Evolutionary conservation across 2,329 filamentous ascomycete genomes (phyloP).

Genomic region (Cladosporium sp.): DNA sequence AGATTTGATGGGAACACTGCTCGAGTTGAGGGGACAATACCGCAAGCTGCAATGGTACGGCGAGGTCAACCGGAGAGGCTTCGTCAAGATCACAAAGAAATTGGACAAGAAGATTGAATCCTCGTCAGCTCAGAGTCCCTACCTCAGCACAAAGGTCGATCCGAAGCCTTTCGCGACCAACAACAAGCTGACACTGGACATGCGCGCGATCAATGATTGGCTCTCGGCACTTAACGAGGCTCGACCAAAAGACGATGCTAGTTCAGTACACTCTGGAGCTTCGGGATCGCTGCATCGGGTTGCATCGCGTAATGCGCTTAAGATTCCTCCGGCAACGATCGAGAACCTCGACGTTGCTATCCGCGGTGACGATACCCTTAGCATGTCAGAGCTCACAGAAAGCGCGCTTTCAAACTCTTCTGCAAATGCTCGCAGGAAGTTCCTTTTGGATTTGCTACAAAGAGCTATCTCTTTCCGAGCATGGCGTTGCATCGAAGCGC

Average conservation of each 20-base stretch:
- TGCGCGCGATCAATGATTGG: constrained; percentile 82
- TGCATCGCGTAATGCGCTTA: constrained; percentile 69
- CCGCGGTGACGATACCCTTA: constrained; percentile 58
- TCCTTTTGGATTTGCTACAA: constrained; percentile 78
- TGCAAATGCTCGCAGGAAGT: constrained; percentile 39
- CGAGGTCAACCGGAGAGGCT: constrained; percentile 90
- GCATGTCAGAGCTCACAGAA: constrained; percentile 50
- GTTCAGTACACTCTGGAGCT: constrained; percentile 57
- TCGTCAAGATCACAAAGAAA: constrained; percentile 98
- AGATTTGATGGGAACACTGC: constrained; percentile 81
- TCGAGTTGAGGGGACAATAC: constrained; percentile 81
- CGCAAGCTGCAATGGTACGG: constrained; percentile 96
- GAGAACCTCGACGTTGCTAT: constrained; percentile 70
- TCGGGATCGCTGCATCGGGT: constrained; percentile 69
- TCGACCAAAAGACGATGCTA: constrained; percentile 69
- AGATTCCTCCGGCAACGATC: constrained; percentile 62
- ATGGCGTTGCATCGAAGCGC: constrained; percentile 62
- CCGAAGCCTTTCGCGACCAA: constrained; percentile 82
- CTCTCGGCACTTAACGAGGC: constrained; percentile 74
- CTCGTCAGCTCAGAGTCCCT: constrained; percentile 69
- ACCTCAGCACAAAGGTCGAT: constrained; percentile 86
- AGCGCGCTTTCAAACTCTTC: constrained; percentile 17
- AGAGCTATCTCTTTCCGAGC: constrained; percentile 67
- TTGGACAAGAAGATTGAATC: constrained; percentile 87
- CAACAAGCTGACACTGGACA: constrained; percentile 50